Percentiles rank a stretch among this genome's conserved stretches.
phyloP scores from a whole-genome alignment of 83 land plant genomes.

The Isoetes engelmannii region DNA sequence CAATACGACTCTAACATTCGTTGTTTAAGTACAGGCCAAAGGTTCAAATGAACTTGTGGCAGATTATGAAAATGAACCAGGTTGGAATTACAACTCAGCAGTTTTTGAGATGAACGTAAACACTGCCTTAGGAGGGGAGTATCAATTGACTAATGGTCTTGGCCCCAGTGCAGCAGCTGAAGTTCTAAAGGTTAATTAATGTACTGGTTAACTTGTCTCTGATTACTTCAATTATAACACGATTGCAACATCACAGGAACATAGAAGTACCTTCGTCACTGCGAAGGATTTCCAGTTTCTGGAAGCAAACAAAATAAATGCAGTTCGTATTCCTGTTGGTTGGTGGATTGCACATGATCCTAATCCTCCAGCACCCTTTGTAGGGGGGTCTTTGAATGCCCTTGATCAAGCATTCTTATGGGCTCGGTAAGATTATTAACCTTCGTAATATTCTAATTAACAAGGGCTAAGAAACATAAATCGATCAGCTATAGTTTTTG shows the following conservation, averaged over 20 bases:
- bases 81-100: conserved; percentile 66
- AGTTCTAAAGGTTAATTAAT: conserved; percentile 30
- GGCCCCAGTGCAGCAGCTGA: conserved; percentile 39
- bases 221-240: not conserved
- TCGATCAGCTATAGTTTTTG: not conserved
- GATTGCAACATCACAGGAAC: conserved; percentile 32
- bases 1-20: not conserved
- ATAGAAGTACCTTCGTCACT: conserved; percentile 44
- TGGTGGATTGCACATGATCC: conserved; percentile 74
- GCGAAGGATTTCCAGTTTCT: conserved; percentile 44
- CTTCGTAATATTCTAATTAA: no score
- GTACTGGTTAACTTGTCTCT: no score
- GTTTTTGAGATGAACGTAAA: conserved; percentile 51
- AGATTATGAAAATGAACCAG: conserved; percentile 38
- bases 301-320: conserved; percentile 42
- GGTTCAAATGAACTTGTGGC: conserved; percentile 43
- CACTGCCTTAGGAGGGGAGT: conserved; percentile 61
- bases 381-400: conserved; percentile 49
- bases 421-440: conserved; percentile 46
- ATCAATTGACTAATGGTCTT: conserved; percentile 64
- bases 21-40: conserved; percentile 39
- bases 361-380: conserved; percentile 56
- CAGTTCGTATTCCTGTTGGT: conserved; percentile 63
- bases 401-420: conserved; percentile 59
- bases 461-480: not conserved